phyloP scores from a whole-genome alignment of 768 basidiomycete species.

The Phylloporus rhodoxanthus region DNA sequence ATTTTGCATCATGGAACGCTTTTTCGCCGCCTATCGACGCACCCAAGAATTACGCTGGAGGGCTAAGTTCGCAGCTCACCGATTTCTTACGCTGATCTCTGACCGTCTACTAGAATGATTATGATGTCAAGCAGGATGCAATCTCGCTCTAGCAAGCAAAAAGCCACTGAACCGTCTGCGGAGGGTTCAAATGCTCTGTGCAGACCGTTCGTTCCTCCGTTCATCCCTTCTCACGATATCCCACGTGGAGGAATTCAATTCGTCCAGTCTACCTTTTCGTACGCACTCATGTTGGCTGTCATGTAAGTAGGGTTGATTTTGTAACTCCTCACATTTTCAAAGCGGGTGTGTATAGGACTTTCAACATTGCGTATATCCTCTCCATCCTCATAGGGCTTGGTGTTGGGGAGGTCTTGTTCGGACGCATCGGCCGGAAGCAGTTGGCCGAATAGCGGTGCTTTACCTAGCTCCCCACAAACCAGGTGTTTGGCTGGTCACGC shows the following conservation, averaged over 20 bases:
- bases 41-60: conserved; percentile 55
- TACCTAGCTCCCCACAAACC: background rate
- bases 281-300: conserved; percentile 73
- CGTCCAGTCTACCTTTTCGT: conserved; percentile 56
- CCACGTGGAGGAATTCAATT: conserved; percentile 63
- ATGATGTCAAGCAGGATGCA: background rate
- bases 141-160: conserved; percentile 1
- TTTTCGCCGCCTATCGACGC: conserved; percentile 52
- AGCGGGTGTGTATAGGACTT: conserved; percentile 54
- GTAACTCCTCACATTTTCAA: background rate
- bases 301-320: conserved; percentile 47
- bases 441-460: background rate
- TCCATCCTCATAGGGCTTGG: conserved; percentile 65
- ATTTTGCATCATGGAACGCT: conserved; percentile 68
- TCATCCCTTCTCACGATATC: conserved; percentile 61
- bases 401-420: conserved; percentile 69
- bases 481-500: background rate
- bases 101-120: conserved; percentile 10
- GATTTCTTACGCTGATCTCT: background rate
- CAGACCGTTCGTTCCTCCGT: conserved; percentile 45
- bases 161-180: background rate
- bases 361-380: conserved; percentile 72
- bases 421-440: conserved; percentile 39
- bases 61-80: conserved; percentile 38
- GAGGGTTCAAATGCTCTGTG: conserved; percentile 5